Percentiles rank a stretch among this genome's conserved stretches.
These are phyloP conservation scores for Scheffersomyces coipomensis DNA, from an alignment of 805 yeast genomes.

Conservation along the genomic window DNA sequence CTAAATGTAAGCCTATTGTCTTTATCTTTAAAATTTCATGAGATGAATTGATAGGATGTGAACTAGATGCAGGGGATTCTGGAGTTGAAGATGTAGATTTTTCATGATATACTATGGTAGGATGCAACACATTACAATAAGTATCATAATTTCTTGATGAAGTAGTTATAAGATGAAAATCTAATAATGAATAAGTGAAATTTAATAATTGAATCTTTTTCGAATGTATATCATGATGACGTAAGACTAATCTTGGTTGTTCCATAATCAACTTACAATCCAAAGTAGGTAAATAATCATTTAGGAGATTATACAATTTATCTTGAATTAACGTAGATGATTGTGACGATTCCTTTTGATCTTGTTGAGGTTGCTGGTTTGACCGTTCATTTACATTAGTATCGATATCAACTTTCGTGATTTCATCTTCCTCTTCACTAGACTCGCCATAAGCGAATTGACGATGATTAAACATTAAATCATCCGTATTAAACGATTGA, in stretches of 20 bases:
- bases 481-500: constrained; percentile 1
- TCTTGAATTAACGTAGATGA: neutral
- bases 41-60: no score
- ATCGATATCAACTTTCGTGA: constrained; percentile 9
- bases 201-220: constrained; percentile 20
- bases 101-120: constrained; percentile 28
- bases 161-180: constrained; percentile 32
- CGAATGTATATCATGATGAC: constrained; percentile 10
- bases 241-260: constrained; percentile 28
- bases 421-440: constrained; percentile 2
- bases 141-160: constrained; percentile 29
- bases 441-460: neutral
- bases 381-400: neutral
- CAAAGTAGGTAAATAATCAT: constrained; percentile 31
- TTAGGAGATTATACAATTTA: constrained; percentile 18
- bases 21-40: constrained; percentile 21
- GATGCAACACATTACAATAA: constrained; percentile 32
- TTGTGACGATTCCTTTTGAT: neutral
- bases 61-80: neutral
- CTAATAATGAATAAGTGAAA: constrained; percentile 32
- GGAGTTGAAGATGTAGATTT: constrained; percentile 10
- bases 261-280: constrained; percentile 28
- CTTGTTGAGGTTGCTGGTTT: constrained; percentile 1
- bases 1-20: constrained; percentile 17
- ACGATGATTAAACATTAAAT: neutral